Percentiles rank a stretch among this genome's conserved stretches.
phyloP scores from a whole-genome alignment of 345 rosid genomes.

The Atalantia buxifolia region DNA sequence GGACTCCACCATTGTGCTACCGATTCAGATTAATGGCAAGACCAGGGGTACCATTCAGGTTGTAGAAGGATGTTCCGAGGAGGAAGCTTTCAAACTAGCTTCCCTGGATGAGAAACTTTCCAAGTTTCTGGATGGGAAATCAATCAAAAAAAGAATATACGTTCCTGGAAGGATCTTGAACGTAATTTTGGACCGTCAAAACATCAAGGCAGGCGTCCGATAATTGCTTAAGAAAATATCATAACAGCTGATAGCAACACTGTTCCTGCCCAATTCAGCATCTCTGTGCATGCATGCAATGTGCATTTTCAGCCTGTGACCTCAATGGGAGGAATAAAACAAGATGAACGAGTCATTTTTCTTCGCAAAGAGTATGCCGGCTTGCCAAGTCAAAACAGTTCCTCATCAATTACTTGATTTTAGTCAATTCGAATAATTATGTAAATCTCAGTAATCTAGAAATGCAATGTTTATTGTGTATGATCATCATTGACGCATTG shows the following conservation, averaged over 20 bases:
- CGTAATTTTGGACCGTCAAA: constrained; percentile 62
- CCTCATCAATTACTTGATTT: not conserved
- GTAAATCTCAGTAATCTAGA: not conserved
- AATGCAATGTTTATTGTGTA: not conserved
- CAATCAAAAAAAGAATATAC: constrained; percentile 68
- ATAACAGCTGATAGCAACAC: not conserved
- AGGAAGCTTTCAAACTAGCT: constrained; percentile 72
- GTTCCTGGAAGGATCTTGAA: constrained; percentile 91
- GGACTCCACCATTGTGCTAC: constrained; percentile 60
- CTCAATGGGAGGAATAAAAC: not conserved
- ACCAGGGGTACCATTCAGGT: constrained; percentile 85
- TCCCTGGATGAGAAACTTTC: constrained; percentile 56
- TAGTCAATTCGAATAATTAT: not conserved
- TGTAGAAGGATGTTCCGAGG: constrained; percentile 86
- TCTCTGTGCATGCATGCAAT: not conserved
- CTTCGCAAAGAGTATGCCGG: not conserved
- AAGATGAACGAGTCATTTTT: not conserved
- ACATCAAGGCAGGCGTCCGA: constrained; percentile 39
- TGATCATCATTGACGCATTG: not conserved
- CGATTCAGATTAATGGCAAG: constrained; percentile 97
- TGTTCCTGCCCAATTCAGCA: not conserved
- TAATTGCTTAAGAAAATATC: not conserved
- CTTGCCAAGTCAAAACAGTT: not conserved
- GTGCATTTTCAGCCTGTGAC: not conserved
- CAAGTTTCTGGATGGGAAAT: constrained; percentile 57